A percentile compares a stretch with the other conserved stretches of the same genome.
These are phyloP conservation scores for Cryphonectria nitschkei DNA, from an alignment of 2,329 filamentous ascomycete genomes.

Conservation along the genomic window DNA sequence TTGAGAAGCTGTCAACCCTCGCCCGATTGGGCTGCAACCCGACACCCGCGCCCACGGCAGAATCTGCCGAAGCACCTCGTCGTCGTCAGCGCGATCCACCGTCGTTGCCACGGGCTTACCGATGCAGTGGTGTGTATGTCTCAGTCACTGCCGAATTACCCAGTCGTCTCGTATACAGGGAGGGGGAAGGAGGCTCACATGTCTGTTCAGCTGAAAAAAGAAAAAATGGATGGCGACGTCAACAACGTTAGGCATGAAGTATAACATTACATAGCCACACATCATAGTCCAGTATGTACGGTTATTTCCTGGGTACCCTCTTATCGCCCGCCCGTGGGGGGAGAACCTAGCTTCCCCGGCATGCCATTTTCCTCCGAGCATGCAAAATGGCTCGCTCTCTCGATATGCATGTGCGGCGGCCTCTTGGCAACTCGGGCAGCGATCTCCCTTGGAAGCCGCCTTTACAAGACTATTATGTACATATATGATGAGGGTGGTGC, in stretches of 20 bases:
- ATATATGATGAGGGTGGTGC: no score
- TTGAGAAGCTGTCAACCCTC: neutral
- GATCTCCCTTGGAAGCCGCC: neutral
- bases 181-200: neutral
- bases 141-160: neutral
- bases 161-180: neutral
- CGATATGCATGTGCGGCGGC: neutral
- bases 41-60: conserved; percentile 5
- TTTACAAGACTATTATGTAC: neutral
- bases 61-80: conserved; percentile 12
- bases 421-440: neutral
- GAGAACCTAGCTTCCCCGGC: neutral
- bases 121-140: neutral
- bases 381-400: conserved; percentile 2
- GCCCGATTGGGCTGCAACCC: conserved; percentile 6
- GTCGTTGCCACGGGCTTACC: neutral
- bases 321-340: neutral
- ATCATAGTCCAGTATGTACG: neutral
- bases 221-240: neutral
- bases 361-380: neutral
- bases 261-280: neutral
- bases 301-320: conserved; percentile 2
- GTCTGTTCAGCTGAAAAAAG: neutral
- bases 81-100: conserved; percentile 17
- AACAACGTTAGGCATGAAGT: neutral